A percentile compares a stretch with the other conserved stretches of the same genome.
These are phyloP conservation scores for Cordyceps cicadae DNA, from an alignment of 2,329 filamentous ascomycete species.

Conservation along the genomic window DNA sequence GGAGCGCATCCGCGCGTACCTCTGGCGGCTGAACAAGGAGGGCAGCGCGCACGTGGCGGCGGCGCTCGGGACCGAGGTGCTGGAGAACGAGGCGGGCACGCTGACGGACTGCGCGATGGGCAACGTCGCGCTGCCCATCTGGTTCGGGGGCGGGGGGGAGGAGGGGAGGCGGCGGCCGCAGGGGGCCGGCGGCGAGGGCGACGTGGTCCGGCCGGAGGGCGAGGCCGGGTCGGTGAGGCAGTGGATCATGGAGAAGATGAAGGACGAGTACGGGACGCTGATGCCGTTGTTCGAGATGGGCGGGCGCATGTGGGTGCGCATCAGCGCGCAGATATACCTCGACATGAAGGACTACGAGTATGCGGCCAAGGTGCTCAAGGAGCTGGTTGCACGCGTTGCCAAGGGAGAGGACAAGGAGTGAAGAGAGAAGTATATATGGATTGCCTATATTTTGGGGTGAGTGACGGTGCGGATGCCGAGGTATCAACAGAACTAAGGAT, in stretches of 20 bases:
- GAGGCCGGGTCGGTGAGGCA: slow-evolving; percentile 34
- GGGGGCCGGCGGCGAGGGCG: slow-evolving; percentile 13
- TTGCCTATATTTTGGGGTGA: too few relatives aligned
- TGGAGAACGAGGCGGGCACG: slow-evolving; percentile 57
- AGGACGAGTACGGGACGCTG: slow-evolving; percentile 61
- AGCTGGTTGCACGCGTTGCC: slow-evolving; percentile 33
- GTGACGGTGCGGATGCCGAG: too few relatives aligned
- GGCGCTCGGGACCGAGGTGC: slow-evolving; percentile 58
- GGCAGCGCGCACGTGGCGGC: slow-evolving; percentile 54
- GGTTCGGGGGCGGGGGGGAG: slow-evolving; percentile 19
- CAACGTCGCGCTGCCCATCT: slow-evolving; percentile 66
- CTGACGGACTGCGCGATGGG: slow-evolving; percentile 60
- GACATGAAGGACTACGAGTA: slow-evolving; percentile 70
- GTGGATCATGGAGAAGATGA: slow-evolving; percentile 50
- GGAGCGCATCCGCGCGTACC: slow-evolving; percentile 56
- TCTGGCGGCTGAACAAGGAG: slow-evolving; percentile 50
- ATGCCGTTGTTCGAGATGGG: slow-evolving; percentile 55
- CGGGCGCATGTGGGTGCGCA: slow-evolving; percentile 57
- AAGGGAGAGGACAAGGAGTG: slow-evolving; percentile 24
- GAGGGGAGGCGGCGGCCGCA: slow-evolving; percentile 15
- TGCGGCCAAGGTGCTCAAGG: slow-evolving; percentile 50
- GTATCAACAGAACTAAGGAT: too few relatives aligned
- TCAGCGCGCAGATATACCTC: slow-evolving; percentile 81
- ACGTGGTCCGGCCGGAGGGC: slow-evolving; percentile 22
- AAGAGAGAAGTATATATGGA: neutral